Evolutionary conservation across 805 yeast species (phyloP), one percentile per base, ranked within the genome.

Genomic region (Isabelozyma pseudorhagii): DNA sequence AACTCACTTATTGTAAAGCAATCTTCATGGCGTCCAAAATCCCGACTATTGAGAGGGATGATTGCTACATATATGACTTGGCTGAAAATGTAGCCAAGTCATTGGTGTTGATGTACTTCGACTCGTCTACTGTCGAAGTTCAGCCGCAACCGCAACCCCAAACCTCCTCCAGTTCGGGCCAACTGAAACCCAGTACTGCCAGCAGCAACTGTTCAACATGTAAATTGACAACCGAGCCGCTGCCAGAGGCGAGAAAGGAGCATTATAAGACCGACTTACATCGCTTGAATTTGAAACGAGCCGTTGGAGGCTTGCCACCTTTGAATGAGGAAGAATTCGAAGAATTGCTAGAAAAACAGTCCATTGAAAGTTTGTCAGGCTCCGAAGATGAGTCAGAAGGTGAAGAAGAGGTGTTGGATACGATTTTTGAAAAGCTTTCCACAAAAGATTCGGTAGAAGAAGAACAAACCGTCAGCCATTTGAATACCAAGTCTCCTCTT

Each of bases 401-500:
- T 13, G 57, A 38, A 55, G 51, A 40, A 51, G 51, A 11, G 39
- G 29, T 42, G 25, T 57, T 66, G 27, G 60, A 64, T 17, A 46
- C 61, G 2, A 55, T 64, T 3, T 28, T 66, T 14, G 63, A 61
- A 45, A 50, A 49, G 44, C 42, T 58, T 4, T 42, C 49, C 27
- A 39, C 41, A 3, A 46, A 52, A 5, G 38, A 46, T 55, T 45
- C 27, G 59, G 61, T 39, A 57, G 71, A 67, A 13, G 68, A 60
- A 14, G 75, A 63, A 34, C 60, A 69, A 21, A 64, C 67, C 27
- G 66, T 76, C 38, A 78, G 85, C 59, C 82, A 77, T 59, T 60
- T 87, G 52, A 82, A 85, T 49, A 84, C 93, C 0, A 81, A 83
- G 56, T 83, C 96, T 0, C 91, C 97, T 0, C 81, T 69, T 47